Percentiles rank a stretch among this genome's conserved stretches.
Conservation (phyloP, 129 eudicot species). For the Kitagawia praeruptora region DNA sequence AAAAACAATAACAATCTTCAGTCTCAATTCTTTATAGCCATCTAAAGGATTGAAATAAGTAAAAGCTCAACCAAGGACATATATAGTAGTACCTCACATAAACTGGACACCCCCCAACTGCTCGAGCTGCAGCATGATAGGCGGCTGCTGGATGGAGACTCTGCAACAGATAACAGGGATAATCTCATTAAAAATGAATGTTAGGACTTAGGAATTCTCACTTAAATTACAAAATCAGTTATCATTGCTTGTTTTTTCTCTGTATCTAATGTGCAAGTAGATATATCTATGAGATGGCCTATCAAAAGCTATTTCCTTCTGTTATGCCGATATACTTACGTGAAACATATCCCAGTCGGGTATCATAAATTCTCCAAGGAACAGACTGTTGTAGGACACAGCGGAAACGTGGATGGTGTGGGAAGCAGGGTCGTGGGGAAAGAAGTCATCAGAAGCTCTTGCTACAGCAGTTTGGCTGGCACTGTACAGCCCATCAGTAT, state of each 20-base stretch:
- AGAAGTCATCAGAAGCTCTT: slow-evolving; percentile 87
- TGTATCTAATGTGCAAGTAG: background rate
- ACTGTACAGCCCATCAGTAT: slow-evolving; percentile 80
- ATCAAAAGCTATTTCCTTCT: background rate
- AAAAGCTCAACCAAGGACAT: background rate
- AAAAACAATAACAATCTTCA: background rate
- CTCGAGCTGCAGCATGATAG: slow-evolving; percentile 90
- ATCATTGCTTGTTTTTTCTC: background rate
- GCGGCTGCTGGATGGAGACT: slow-evolving; percentile 91
- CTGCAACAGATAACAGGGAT: slow-evolving; percentile 28
- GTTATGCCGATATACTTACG: slow-evolving; percentile 38
- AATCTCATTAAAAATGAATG: background rate
- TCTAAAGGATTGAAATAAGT: background rate
- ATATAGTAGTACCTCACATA: slow-evolving; percentile 59
- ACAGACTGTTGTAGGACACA: slow-evolving; percentile 70
- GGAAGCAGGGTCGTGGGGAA: slow-evolving; percentile 88
- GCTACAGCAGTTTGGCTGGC: slow-evolving; percentile 70
- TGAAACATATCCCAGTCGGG: slow-evolving; percentile 99
- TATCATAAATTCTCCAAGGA: slow-evolving; percentile 88
- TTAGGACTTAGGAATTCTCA: background rate
- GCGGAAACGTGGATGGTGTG: slow-evolving; percentile 90
- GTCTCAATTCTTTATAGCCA: background rate
- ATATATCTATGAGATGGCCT: background rate
- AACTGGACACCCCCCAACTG: slow-evolving; percentile 86
- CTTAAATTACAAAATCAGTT: background rate